Evolutionary conservation across 225 moss, liverwort and hornwort genomes (phyloP).

Genomic region (Straminergon stramineum): DNA sequence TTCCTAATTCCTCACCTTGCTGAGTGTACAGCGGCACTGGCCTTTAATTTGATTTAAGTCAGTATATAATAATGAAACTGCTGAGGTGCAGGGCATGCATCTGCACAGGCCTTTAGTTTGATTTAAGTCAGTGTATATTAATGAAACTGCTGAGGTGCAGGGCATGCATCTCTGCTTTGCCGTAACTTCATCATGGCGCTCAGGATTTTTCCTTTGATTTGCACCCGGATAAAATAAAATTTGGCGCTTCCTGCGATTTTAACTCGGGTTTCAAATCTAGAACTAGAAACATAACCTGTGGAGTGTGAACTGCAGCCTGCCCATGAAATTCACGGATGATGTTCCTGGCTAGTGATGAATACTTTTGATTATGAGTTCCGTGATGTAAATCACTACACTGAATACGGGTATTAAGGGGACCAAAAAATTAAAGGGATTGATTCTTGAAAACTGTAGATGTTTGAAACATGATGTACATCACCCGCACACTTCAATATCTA

Average conservation of each 20-base stretch:
- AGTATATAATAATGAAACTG: background rate
- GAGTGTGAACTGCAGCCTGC: background rate
- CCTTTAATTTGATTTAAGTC: background rate
- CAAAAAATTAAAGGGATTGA: no score
- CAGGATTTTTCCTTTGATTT: background rate
- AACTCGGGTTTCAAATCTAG: background rate
- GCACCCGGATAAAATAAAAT: background rate
- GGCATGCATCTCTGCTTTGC: background rate
- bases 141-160: background rate
- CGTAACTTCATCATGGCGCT: background rate
- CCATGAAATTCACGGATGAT: background rate
- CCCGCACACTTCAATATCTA: no score
- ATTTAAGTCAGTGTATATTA: background rate
- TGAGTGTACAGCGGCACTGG: background rate
- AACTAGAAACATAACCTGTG: background rate
- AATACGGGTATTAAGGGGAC: no score
- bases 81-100: background rate
- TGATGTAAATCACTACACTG: no score
- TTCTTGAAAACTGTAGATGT: no score
- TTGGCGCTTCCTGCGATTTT: background rate
- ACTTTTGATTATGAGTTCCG: background rate
- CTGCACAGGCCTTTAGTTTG: no score
- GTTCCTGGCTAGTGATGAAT: no score
- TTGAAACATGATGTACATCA: no score
- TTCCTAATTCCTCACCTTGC: background rate